phyloP scores from a whole-genome alignment of 192 early-diverging fungal species.

The Chytriomyces hyalinus region DNA sequence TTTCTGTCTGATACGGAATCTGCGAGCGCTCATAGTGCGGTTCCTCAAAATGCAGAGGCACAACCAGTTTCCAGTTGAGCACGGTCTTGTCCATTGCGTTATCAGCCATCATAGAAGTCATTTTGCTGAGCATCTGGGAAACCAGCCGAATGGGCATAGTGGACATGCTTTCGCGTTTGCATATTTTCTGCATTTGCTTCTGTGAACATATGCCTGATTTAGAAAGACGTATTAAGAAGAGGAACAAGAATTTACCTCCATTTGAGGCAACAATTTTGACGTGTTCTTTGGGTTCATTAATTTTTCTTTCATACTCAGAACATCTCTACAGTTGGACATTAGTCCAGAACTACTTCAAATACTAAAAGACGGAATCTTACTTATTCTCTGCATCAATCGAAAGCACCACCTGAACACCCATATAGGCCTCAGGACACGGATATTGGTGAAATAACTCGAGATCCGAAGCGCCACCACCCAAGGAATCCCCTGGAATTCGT shows the following conservation, averaged over 20 bases:
- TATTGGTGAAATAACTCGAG: conserved; percentile 23
- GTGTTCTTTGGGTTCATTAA: background rate
- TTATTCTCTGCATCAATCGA: conserved; percentile 1
- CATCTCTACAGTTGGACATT: background rate
- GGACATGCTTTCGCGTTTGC: too few relatives aligned
- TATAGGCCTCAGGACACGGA: conserved; percentile 17
- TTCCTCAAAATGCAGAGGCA: too few relatives aligned
- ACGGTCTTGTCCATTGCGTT: too few relatives aligned
- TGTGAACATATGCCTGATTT: too few relatives aligned
- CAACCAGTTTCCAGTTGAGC: too few relatives aligned
- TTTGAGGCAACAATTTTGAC: background rate
- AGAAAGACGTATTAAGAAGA: too few relatives aligned
- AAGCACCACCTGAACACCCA: background rate
- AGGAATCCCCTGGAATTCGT: background rate
- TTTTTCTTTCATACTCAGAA: background rate
- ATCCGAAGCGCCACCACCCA: background rate
- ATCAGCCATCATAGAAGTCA: too few relatives aligned
- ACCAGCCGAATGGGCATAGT: too few relatives aligned
- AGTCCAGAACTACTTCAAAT: background rate
- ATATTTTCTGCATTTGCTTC: too few relatives aligned
- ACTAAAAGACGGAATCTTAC: background rate
- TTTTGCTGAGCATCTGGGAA: too few relatives aligned
- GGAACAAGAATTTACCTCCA: background rate
- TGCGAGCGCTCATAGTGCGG: background rate
- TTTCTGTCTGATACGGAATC: background rate